Percentiles rank a stretch among this genome's conserved stretches.
Evolutionary conservation across 2,329 filamentous ascomycete species (phyloP).

Genomic region (Diaporthe citri): DNA sequence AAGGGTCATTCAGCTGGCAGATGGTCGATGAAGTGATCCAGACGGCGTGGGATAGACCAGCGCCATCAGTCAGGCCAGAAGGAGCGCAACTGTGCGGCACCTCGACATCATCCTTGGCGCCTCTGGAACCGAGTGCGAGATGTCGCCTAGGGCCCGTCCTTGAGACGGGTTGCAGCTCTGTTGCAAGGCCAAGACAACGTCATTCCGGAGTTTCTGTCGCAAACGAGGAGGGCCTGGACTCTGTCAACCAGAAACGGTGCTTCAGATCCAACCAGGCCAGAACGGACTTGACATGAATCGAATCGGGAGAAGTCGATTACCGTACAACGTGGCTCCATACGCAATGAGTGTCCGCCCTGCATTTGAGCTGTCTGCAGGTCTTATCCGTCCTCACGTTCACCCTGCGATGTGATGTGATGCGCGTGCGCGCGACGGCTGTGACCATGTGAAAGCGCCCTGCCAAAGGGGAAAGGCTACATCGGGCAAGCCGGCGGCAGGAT

Average conservation of each 20-base stretch:
- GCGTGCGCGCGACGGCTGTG: neutral
- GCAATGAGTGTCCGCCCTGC: neutral
- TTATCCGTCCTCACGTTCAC: neutral
- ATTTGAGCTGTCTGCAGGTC: neutral
- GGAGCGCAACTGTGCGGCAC: neutral
- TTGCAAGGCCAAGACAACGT: constrained; percentile 16
- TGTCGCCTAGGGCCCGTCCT: neutral
- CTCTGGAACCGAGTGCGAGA: neutral
- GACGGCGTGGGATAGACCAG: neutral
- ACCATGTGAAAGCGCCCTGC: constrained; percentile 11
- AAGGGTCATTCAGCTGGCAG: neutral
- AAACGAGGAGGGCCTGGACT: neutral
- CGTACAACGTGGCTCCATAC: constrained; percentile 18
- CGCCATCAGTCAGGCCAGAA: neutral
- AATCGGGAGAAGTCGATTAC: neutral
- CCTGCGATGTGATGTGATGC: constrained; percentile 4
- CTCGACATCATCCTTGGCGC: neutral
- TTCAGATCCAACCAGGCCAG: neutral
- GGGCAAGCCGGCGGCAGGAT: constrained; percentile 1
- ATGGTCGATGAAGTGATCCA: neutral
- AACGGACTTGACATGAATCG: neutral
- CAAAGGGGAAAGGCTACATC: constrained; percentile 7
- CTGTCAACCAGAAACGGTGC: neutral
- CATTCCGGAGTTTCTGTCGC: constrained; percentile 13
- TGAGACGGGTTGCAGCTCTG: constrained; percentile 21